These are phyloP conservation scores for Erodium trifolium DNA, from an alignment of 441 rosid species.

Conservation along the genomic window DNA sequence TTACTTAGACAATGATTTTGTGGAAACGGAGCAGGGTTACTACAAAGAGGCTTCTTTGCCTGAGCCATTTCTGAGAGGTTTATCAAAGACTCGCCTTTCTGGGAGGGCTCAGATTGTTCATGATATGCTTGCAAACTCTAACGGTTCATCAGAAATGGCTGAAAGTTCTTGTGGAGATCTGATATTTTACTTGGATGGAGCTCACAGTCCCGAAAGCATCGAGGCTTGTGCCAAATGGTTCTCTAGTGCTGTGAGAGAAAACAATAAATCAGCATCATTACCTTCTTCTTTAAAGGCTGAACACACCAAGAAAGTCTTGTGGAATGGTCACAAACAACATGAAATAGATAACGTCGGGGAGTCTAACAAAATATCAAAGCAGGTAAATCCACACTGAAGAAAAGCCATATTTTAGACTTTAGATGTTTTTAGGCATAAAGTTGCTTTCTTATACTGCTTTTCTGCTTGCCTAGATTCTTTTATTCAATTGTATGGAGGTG, in stretches of 20 bases:
- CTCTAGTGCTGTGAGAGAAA: constrained; percentile 43
- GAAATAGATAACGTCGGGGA: constrained; percentile 21
- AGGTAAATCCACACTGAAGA: constrained; percentile 33
- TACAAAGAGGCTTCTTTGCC: constrained; percentile 37
- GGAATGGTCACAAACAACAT: constrained; percentile 31
- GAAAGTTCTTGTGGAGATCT: constrained; percentile 47
- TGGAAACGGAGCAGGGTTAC: constrained; percentile 30
- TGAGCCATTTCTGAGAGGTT: constrained; percentile 58
- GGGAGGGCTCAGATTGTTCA: constrained; percentile 77
- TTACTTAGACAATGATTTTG: background rate
- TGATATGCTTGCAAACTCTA: constrained; percentile 35
- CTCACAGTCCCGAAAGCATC: constrained; percentile 33
- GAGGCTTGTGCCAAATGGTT: constrained; percentile 91
- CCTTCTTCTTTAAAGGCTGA: constrained; percentile 16
- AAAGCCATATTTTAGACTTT: background rate
- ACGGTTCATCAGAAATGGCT: constrained; percentile 22
- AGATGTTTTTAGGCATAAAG: background rate
- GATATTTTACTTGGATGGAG: constrained; percentile 77
- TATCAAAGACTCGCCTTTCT: constrained; percentile 57
- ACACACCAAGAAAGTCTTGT: constrained; percentile 16
- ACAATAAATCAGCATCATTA: constrained; percentile 21
- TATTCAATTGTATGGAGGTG: constrained; percentile 73
- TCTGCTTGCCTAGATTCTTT: constrained; percentile 44
- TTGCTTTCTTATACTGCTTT: background rate
- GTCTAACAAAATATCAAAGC: constrained; percentile 37